Evolutionary conservation across 2,329 filamentous ascomycete genomes (phyloP).

Genomic region (Fusarium concolor): DNA sequence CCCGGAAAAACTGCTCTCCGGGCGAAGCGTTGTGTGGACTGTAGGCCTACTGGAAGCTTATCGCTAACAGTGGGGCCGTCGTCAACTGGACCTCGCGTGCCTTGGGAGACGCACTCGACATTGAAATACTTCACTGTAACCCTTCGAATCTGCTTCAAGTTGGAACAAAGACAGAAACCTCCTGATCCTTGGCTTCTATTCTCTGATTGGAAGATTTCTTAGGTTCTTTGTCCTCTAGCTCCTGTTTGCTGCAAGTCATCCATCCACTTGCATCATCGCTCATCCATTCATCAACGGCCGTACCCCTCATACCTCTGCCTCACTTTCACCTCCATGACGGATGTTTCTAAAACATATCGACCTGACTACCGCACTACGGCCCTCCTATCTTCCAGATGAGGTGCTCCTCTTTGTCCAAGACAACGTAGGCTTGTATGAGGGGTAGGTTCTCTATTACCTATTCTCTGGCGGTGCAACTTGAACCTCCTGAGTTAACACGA

Average conservation of each 20-base stretch:
- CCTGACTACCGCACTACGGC: constrained; percentile 94
- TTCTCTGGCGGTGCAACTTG: constrained; percentile 1
- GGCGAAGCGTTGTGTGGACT: background rate
- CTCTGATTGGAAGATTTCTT: background rate
- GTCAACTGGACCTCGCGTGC: constrained; percentile 18
- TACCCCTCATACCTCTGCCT: constrained; percentile 6
- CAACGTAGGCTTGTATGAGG: constrained; percentile 96
- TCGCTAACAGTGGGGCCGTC: constrained; percentile 36
- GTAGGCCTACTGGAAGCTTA: constrained; percentile 13
- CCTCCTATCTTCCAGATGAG: constrained; percentile 92
- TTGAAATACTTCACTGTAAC: constrained; percentile 7
- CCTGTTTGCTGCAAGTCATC: constrained; percentile 27
- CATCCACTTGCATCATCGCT: constrained; percentile 39
- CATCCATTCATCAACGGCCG: constrained; percentile 10
- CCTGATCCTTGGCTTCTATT: background rate
- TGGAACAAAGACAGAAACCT: constrained; percentile 1
- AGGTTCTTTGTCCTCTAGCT: background rate
- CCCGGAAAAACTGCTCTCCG: constrained; percentile 29
- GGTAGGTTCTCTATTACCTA: constrained; percentile 68
- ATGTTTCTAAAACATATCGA: constrained; percentile 98
- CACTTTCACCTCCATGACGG: constrained; percentile 66
- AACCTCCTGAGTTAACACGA: constrained; percentile 26
- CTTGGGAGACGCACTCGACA: constrained; percentile 23
- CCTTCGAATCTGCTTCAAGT: background rate
- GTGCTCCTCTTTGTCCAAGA: constrained; percentile 96